Conservation (phyloP, 2,329 filamentous ascomycete genomes). For the Lasiodiplodia citricola region DNA sequence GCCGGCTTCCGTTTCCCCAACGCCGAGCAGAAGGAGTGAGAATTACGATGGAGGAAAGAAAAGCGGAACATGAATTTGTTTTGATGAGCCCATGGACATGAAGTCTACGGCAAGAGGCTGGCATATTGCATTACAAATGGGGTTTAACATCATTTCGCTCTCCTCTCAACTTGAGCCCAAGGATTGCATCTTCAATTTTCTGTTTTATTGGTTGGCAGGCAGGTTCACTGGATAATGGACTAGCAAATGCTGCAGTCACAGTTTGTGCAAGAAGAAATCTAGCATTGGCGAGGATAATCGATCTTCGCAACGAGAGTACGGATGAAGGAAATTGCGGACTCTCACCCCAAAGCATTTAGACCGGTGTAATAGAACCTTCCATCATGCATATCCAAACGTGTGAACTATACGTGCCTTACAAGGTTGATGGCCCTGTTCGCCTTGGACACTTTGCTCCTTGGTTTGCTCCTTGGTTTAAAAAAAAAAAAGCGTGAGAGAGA, state of each 20-base stretch:
- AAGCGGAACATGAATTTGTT: not conserved
- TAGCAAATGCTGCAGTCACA: not conserved
- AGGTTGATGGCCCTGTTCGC: not conserved
- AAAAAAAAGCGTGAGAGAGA: no score
- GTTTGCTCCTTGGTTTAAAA: no score
- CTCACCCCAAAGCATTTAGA: slow-evolving; percentile 14
- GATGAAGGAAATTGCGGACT: not conserved
- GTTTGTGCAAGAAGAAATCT: not conserved
- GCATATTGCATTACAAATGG: not conserved
- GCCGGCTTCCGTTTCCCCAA: slow-evolving; percentile 64
- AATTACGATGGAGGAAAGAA: not conserved
- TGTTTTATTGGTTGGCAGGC: not conserved
- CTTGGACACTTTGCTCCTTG: no score
- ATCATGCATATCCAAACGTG: not conserved
- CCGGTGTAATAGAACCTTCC: slow-evolving; percentile 10
- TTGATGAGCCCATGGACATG: not conserved
- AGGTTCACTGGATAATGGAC: not conserved
- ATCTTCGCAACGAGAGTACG: not conserved
- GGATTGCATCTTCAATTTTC: not conserved
- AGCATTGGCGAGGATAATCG: not conserved
- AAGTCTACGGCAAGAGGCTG: not conserved
- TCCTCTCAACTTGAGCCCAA: slow-evolving; percentile 1
- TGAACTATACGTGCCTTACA: not conserved
- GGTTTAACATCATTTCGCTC: not conserved
- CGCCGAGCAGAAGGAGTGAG: not conserved